Conservation (phyloP, 2,329 filamentous ascomycete species). For the Hysterium pulicare region DNA sequence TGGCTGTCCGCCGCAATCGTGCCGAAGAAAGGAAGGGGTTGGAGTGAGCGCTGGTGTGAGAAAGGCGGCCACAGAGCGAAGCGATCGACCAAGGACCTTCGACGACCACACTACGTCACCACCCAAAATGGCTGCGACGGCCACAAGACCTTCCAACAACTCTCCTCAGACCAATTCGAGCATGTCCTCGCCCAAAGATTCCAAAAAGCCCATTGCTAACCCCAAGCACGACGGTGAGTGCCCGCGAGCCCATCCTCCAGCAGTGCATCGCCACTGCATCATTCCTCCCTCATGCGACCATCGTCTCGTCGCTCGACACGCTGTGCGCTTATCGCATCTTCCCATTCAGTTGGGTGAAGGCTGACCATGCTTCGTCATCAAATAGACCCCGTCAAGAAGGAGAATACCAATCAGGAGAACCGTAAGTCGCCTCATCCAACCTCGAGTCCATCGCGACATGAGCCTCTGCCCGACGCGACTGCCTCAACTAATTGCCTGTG, state of each 20-base stretch:
- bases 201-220: slow-evolving; percentile 29
- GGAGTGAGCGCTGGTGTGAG: slow-evolving; percentile 15
- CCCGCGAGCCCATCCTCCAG: slow-evolving; percentile 2
- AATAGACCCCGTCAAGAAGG: slow-evolving; percentile 1
- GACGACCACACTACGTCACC: slow-evolving; percentile 31
- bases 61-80: slow-evolving; percentile 20
- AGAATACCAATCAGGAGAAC: background rate
- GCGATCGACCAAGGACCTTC: slow-evolving; percentile 24
- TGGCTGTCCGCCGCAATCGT: no score
- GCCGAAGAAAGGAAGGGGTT: slow-evolving; percentile 25
- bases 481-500: background rate
- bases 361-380: background rate
- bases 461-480: background rate
- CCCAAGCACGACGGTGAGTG: slow-evolving; percentile 33
- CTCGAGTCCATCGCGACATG: background rate
- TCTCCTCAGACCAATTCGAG: slow-evolving; percentile 33
- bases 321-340: slow-evolving; percentile 1
- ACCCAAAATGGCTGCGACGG: slow-evolving; percentile 28
- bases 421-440: background rate
- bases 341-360: background rate
- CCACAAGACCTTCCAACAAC: slow-evolving; percentile 31
- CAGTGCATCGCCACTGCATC: slow-evolving; percentile 4
- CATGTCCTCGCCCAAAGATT: slow-evolving; percentile 39
- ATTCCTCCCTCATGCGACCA: background rate
- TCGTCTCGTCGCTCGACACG: background rate